These are phyloP conservation scores for Calendula officinalis DNA, from an alignment of 129 eudicot genomes.

Conservation along the genomic window DNA sequence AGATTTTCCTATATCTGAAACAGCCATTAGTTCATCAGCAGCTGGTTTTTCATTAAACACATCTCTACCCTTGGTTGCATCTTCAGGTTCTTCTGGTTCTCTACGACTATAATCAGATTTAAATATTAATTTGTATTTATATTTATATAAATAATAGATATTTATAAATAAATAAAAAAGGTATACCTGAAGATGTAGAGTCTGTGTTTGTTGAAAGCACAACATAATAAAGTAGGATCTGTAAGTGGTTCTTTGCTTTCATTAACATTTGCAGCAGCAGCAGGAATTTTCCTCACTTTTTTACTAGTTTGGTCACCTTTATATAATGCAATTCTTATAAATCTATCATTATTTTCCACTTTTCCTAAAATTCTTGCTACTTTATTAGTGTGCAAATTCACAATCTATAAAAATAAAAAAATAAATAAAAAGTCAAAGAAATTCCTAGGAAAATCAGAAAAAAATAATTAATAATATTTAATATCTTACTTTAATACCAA, in stretches of 20 bases:
- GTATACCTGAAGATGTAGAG: slow-evolving; percentile 86
- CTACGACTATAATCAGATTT: slow-evolving; percentile 49
- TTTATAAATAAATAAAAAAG: not conserved
- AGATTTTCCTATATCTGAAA: slow-evolving; percentile 77
- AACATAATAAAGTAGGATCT: slow-evolving; percentile 91
- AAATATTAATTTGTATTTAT: not conserved
- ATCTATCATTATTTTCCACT: slow-evolving; percentile 95
- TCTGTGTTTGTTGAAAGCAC: slow-evolving; percentile 96
- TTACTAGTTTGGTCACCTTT: slow-evolving; percentile 91
- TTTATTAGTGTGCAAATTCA: slow-evolving; percentile 91
- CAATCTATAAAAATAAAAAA: slow-evolving; percentile 42
- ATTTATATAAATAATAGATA: not conserved
- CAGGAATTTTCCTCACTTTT: slow-evolving; percentile 85
- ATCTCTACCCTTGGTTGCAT: slow-evolving; percentile 89
- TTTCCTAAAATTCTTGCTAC: slow-evolving; percentile 89
- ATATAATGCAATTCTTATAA: slow-evolving; percentile 84
- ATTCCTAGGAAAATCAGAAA: too few relatives aligned
- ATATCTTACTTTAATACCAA: slow-evolving; percentile 87
- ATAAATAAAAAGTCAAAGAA: not conserved
- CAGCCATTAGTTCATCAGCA: slow-evolving; percentile 89
- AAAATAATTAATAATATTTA: not conserved
- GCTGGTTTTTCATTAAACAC: slow-evolving; percentile 96
- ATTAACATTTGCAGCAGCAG: slow-evolving; percentile 86
- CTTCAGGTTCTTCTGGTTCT: slow-evolving; percentile 98
- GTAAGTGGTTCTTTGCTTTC: slow-evolving; percentile 89